These are phyloP conservation scores for Trypanosomatidae sp. DNA, from an alignment of 208 protist genomes.

Conservation along the genomic window DNA sequence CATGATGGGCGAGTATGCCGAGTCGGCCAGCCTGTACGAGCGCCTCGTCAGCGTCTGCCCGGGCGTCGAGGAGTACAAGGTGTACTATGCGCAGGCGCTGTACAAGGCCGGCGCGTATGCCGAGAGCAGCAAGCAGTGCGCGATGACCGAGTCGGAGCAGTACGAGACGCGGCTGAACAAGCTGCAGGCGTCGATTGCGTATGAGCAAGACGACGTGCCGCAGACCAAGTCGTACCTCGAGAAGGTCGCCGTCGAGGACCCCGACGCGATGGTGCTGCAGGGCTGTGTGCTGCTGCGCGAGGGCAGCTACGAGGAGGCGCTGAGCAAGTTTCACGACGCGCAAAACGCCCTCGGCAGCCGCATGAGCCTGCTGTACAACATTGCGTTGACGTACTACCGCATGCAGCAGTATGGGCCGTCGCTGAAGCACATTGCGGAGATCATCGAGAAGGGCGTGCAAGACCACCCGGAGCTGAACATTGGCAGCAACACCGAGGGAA, in stretches of 20 bases:
- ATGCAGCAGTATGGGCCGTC: conserved; percentile 91
- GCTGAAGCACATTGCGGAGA: conserved; percentile 91
- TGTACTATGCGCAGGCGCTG: conserved; percentile 93
- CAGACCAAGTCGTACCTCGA: conserved; percentile 87
- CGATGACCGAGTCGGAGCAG: conserved; percentile 75
- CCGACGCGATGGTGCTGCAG: conserved; percentile 78
- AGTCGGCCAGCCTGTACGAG: conserved; percentile 83
- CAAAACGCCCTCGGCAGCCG: conserved; percentile 81
- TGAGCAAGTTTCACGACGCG: conserved; percentile 89
- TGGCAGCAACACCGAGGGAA: conserved; percentile 86
- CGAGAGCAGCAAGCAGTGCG: conserved; percentile 78
- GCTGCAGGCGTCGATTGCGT: conserved; percentile 86
- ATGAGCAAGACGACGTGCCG: conserved; percentile 87
- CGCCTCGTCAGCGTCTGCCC: conserved; percentile 88
- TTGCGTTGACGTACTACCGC: conserved; percentile 92
- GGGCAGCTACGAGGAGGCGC: conserved; percentile 88
- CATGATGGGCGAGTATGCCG: conserved; percentile 86
- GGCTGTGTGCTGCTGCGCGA: conserved; percentile 88
- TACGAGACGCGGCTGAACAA: conserved; percentile 69
- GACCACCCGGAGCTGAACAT: conserved; percentile 93
- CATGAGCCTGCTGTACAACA: conserved; percentile 93
- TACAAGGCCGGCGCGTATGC: conserved; percentile 91
- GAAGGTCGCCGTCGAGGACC: conserved; percentile 65
- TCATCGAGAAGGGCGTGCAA: conserved; percentile 92
- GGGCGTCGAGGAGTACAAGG: conserved; percentile 90